Base-by-base conservation (phyloP, 441 rosid species). In the Raphanus hybrid region DNA sequence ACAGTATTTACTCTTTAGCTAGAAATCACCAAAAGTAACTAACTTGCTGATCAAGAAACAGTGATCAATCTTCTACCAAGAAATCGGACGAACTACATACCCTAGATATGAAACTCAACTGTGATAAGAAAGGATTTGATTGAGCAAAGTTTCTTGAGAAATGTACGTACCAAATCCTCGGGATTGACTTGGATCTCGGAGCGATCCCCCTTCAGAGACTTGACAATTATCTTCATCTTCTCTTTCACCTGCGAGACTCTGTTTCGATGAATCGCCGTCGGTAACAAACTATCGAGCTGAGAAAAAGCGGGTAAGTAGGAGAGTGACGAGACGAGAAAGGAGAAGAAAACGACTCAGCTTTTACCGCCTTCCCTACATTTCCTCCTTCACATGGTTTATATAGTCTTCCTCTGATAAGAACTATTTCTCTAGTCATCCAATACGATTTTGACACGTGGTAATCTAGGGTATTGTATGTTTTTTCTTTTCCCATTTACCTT, bases 141-240 rank as follows among this genome's bases (percentile, higher is more conserved):
- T 6, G 27, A 55, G 26, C 27, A 55, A 7, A 55, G 27, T 7
- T 55, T 55, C 11, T 16, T 14, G 15, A 41, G 35, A 4, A 70
- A 3, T 59, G 39, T 29, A 23, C 14, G 6, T 75, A 88, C 95
- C 86, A 78, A 41, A 64, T 88, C 90, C 16, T 85, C 84, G 57
- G 91, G 89, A 43, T 85, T 82, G 63, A 84, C 95, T 85, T 88
- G 82, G 85, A 90, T 82, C 75, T 86, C 89, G 84, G 88, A 90
- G 84, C 81, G 84, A 64, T 78, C 80, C 11, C 92, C 92, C 73
- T 88, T 90, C 82, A 90, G 75, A 71, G 91, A 87, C 75, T 84
- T 90, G 16, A 90, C 86, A 45, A 81, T 67, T 75, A 90, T 75
- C 91, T 84, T 88, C 92, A 88, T 88, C 75, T 75, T 79, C 70